Conservation (phyloP, 148 eudicot genomes). For the Polygonum aviculare region DNA sequence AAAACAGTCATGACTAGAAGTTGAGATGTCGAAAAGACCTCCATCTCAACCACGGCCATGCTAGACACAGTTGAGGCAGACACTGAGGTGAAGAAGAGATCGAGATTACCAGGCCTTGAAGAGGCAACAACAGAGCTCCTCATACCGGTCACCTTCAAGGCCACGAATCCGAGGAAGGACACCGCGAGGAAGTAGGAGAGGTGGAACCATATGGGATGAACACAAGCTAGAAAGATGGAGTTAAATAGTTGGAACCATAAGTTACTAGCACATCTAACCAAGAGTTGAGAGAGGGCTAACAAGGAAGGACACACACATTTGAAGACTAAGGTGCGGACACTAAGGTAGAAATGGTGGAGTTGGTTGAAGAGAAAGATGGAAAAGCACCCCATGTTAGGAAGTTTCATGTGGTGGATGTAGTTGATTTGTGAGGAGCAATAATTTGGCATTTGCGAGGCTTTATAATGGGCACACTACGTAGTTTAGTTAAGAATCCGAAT, state of each 20-base stretch:
- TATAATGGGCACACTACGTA: not conserved
- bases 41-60: constrained; percentile 70
- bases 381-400: not conserved
- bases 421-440: not conserved
- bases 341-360: not conserved
- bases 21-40: constrained; percentile 53
- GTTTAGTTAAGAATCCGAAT: no score
- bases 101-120: constrained; percentile 16
- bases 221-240: not conserved
- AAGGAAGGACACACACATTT: not conserved
- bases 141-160: constrained; percentile 8
- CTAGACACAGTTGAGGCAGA: constrained; percentile 55
- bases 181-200: constrained; percentile 26
- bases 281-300: not conserved
- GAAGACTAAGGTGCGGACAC: not conserved
- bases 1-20: constrained; percentile 40
- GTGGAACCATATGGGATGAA: constrained; percentile 26
- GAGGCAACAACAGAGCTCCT: constrained; percentile 14
- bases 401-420: not conserved
- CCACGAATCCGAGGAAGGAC: constrained; percentile 26
- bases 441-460: not conserved
- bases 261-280: not conserved
- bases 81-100: constrained; percentile 51
- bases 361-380: not conserved
- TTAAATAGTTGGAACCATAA: no score